phyloP scores from a whole-genome alignment of 164 flowering plant genomes.

The Buxus sempervirens region DNA sequence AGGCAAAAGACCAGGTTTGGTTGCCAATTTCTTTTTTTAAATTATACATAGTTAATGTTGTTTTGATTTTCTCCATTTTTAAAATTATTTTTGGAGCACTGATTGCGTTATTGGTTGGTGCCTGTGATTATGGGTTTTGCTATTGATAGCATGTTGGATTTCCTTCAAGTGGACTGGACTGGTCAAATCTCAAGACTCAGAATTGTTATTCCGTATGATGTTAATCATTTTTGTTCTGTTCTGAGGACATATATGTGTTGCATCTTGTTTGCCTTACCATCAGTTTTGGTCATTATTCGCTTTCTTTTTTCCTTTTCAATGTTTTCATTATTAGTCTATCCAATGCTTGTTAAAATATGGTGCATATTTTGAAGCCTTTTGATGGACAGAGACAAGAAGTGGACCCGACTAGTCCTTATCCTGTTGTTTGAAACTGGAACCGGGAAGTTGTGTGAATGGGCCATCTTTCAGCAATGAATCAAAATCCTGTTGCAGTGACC shows the following conservation, averaged over 20 bases:
- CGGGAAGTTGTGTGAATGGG: no score
- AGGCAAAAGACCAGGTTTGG: not conserved
- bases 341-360: no score
- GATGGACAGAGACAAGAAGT: no score
- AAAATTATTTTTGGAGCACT: not conserved
- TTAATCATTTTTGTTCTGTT: no score
- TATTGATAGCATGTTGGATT: not conserved
- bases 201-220: not conserved
- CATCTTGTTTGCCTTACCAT: not conserved
- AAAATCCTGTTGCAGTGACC: no score
- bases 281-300: no score
- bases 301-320: no score
- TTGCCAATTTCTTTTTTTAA: not conserved
- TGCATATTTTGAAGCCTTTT: no score
- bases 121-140: conserved; percentile 5
- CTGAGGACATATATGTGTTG: not conserved
- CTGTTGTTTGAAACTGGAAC: no score
- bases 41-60: conserved; percentile 16
- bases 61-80: conserved; percentile 4
- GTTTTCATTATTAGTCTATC: no score
- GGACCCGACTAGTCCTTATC: no score
- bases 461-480: no score
- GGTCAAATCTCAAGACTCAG: not conserved
- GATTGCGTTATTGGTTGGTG: conserved; percentile 1
- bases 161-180: not conserved